Conservation (phyloP, 164 flowering plant species). For the Akebia trifoliata region DNA sequence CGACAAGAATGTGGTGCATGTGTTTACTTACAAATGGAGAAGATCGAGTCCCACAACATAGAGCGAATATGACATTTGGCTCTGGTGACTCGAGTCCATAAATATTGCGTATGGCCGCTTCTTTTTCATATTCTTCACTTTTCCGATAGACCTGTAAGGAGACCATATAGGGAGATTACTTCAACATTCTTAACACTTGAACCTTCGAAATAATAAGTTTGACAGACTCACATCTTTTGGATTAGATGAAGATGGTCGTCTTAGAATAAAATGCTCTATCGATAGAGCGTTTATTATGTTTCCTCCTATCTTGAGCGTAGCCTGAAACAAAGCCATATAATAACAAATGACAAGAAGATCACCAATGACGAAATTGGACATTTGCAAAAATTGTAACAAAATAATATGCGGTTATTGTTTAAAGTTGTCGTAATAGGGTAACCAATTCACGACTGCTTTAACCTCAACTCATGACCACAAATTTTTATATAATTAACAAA, state of each 20-base stretch:
- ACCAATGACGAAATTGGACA: background rate
- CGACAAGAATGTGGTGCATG: too few species aligned
- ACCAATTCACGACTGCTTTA: too few species aligned
- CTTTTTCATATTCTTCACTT: slow-evolving; percentile 38
- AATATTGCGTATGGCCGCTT: slow-evolving; percentile 36
- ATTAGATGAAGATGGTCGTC: slow-evolving; percentile 36
- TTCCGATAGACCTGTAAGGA: slow-evolving; percentile 30
- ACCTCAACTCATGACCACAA: too few species aligned
- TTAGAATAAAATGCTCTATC: slow-evolving; percentile 73
- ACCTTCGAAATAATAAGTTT: background rate
- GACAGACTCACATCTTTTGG: slow-evolving; percentile 37
- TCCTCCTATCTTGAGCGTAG: slow-evolving; percentile 77
- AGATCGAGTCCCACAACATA: slow-evolving; percentile 79
- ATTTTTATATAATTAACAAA: too few species aligned
- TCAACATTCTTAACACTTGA: background rate
- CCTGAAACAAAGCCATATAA: slow-evolving; percentile 36
- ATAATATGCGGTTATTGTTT: background rate
- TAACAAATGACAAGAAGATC: background rate
- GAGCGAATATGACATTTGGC: slow-evolving; percentile 77
- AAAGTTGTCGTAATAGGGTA: background rate
- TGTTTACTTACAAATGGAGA: slow-evolving; percentile 77
- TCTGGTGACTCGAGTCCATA: slow-evolving; percentile 61
- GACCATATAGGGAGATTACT: too few species aligned
- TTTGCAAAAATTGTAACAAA: background rate
- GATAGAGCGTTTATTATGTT: slow-evolving; percentile 63